Percentiles rank a stretch among this genome's conserved stretches.
Evolutionary conservation across 192 early-diverging fungal genomes (phyloP).

Genomic region (Pilaira anomala): DNA sequence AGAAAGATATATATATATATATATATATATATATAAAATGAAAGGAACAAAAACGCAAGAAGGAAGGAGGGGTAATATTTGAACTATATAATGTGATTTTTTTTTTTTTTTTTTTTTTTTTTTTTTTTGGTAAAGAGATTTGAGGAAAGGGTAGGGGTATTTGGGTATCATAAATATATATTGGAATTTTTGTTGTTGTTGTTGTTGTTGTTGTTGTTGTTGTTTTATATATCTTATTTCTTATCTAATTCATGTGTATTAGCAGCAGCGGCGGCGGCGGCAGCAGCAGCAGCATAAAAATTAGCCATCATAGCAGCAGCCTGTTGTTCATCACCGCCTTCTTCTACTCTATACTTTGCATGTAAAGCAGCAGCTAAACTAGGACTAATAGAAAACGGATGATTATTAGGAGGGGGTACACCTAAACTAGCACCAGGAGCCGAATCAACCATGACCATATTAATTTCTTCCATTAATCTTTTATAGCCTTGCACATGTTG

Average conservation of each 20-base stretch:
- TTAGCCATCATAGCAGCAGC: background rate
- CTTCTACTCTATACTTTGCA: conserved; percentile 17
- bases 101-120: no score
- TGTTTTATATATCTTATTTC: no score
- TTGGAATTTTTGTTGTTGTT: conserved; percentile 2
- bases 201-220: background rate
- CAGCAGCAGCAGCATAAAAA: background rate
- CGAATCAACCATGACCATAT: conserved; percentile 39
- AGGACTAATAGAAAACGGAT: background rate
- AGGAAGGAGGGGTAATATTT: background rate
- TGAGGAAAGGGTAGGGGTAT: background rate
- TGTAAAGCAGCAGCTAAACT: conserved; percentile 17
- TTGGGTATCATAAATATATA: no score
- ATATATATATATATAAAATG: background rate
- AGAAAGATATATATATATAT: no score
- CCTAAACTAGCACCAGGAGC: conserved; percentile 17
- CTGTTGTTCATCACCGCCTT: background rate
- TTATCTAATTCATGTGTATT: no score
- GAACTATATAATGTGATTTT: no score
- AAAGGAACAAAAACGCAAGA: conserved; percentile 1
- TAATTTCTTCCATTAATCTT: conserved; percentile 78
- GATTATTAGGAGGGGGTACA: background rate
- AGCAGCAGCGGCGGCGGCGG: background rate
- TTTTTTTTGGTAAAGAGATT: no score
- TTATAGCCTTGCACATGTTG: conserved; percentile 77